Evolutionary conservation across 2,329 filamentous ascomycete species (phyloP), one percentile per base, ranked within the genome.

Genomic region (Penicillium sp.): DNA sequence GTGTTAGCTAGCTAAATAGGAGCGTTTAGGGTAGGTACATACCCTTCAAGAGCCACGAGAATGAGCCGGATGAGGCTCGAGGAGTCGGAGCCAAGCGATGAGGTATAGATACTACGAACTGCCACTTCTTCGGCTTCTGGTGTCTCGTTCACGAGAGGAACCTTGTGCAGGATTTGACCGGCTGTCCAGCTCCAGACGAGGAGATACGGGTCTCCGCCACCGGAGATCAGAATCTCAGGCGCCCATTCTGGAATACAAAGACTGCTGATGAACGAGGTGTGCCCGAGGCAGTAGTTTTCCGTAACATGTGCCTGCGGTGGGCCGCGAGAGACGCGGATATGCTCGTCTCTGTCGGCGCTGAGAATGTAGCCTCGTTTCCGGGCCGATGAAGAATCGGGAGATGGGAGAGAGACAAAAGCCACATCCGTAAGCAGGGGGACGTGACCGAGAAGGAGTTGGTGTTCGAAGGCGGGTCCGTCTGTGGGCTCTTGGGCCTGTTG

Each of bases 371-470:
- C 81, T 58, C 83, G 82, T n/a, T 73, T 67, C 44, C 76, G 76
- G 19, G 75, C 83, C 6, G 79, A 81, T 0, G 86, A 26, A 69
- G 49, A 44, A 31, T 75, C 63, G 68, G 65, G 67, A 82, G 73
- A 71, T 82, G 72, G 54, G n/a, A 64, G 30, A 29, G 78, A 80
- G 6, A 83, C 84, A 47, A 87, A 82, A 2, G 82, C 77, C 56
- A 97, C 75, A 71, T 92, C 89, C 1, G 93, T 97, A 54, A 99
- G 86, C 87, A 98, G 91, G 0, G 94, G 97, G 15, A 99, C 95
- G 78, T 99, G 95, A 13, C 95, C 95, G 0, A 99, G 86, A 7
- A 97, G 82, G 0, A 97, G 82, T 44, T 89, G 86, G 69, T 92
- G 87, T 69, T 92, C 89, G 73, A 96, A 96, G 29, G 81, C 74